Conservation (phyloP, 2,329 filamentous ascomycete species). For the Neocucurbitaria cava region DNA sequence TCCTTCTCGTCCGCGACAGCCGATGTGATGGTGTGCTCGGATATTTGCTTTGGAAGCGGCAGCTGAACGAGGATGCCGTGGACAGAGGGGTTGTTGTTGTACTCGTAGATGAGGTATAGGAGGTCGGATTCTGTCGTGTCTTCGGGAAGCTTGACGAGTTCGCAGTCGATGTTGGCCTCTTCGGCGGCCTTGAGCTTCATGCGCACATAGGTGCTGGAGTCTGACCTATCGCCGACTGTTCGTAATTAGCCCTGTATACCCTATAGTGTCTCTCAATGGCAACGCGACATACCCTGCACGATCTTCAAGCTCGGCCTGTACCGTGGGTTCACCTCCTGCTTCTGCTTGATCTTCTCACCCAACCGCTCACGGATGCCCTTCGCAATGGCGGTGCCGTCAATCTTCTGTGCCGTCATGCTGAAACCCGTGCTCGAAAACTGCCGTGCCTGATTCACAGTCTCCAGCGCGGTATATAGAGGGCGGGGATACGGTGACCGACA, state of each 20-base stretch:
- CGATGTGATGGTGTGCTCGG: conserved; percentile 89
- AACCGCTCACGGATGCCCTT: conserved; percentile 87
- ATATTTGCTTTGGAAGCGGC: conserved; percentile 86
- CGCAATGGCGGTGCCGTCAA: conserved; percentile 95
- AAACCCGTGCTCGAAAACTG: conserved; percentile 60
- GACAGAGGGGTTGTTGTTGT: conserved; percentile 86
- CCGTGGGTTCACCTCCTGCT: conserved; percentile 81
- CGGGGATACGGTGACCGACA: conserved; percentile 24
- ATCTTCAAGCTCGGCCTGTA: conserved; percentile 93
- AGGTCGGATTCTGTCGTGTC: conserved; percentile 84
- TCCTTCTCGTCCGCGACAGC: conserved; percentile 93
- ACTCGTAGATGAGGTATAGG: conserved; percentile 76
- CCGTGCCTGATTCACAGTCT: not conserved
- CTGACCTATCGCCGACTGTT: conserved; percentile 86
- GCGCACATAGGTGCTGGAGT: conserved; percentile 97
- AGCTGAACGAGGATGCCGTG: conserved; percentile 95
- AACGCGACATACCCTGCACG: conserved; percentile 75
- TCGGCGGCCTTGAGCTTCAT: conserved; percentile 99
- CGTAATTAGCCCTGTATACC: conserved; percentile 7
- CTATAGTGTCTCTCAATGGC: conserved; percentile 5
- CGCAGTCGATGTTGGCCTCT: conserved; percentile 92
- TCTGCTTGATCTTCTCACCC: conserved; percentile 78
- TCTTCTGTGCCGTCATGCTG: conserved; percentile 85
- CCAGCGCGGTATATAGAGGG: conserved; percentile 25
- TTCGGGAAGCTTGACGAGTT: conserved; percentile 83